Percentiles rank a stretch among this genome's conserved stretches.
phyloP scores from a whole-genome alignment of 352 stramenopile genomes.

The Blastocystis sp. region DNA sequence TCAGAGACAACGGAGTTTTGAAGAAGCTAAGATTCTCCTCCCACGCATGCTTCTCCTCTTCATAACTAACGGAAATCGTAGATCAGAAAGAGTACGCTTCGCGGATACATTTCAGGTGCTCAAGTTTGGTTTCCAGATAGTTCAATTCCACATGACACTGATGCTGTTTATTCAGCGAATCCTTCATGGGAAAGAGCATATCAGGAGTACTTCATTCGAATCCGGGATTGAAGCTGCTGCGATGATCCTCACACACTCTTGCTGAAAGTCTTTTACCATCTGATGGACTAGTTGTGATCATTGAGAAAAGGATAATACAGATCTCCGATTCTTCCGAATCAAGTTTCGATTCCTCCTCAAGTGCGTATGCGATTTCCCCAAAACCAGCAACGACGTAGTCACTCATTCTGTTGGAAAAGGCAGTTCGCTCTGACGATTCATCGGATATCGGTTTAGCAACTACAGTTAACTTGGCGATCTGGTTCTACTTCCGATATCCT shows the following conservation, averaged over 20 bases:
- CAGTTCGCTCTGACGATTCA: background rate
- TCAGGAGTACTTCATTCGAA: background rate
- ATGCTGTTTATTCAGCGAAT: constrained; percentile 9
- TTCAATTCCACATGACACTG: background rate
- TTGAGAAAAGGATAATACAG: background rate
- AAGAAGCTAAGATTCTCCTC: constrained; percentile 49
- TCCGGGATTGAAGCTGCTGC: background rate
- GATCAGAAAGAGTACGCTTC: too few species aligned
- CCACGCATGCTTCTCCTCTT: constrained; percentile 15
- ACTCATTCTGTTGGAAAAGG: background rate
- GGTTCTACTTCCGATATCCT: background rate
- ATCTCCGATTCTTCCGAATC: background rate
- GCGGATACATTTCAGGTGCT: background rate
- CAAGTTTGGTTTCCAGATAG: background rate
- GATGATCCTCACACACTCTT: background rate
- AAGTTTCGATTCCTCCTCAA: background rate
- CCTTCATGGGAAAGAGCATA: background rate
- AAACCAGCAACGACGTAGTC: background rate
- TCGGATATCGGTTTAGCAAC: background rate
- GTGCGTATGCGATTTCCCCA: background rate
- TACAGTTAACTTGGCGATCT: background rate
- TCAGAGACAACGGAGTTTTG: background rate
- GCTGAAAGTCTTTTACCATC: background rate
- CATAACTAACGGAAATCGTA: too few species aligned
- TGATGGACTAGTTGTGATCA: background rate